Conservation (phyloP, 2,329 filamentous ascomycete species). For the Fusarium pseudograminearum region DNA sequence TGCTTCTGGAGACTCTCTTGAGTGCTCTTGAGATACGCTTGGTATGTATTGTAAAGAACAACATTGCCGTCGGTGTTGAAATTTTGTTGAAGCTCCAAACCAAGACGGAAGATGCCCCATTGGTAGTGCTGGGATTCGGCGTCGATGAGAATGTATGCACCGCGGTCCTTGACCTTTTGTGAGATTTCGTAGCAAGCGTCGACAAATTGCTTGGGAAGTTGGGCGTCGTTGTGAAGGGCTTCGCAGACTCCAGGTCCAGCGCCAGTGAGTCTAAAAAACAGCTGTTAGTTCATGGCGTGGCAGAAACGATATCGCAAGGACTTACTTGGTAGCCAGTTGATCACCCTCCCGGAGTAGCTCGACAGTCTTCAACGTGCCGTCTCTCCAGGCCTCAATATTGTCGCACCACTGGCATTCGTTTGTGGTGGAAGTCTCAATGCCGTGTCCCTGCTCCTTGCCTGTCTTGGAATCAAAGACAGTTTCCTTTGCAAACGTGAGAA, state of each 20-base stretch:
- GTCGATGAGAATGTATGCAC: conserved; percentile 59
- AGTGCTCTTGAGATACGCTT: conserved; percentile 66
- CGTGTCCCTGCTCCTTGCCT: conserved; percentile 38
- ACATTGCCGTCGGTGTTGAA: conserved; percentile 55
- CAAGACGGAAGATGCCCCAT: conserved; percentile 51
- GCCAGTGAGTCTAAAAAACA: conserved; percentile 54
- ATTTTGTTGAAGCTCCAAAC: conserved; percentile 53
- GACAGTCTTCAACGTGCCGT: conserved; percentile 50
- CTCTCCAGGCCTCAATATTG: conserved; percentile 55
- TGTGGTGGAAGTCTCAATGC: conserved; percentile 54
- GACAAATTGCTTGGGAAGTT: conserved; percentile 57
- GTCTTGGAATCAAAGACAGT: conserved; percentile 56
- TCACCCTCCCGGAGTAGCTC: conserved; percentile 52
- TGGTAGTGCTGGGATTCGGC: conserved; percentile 62
- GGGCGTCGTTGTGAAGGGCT: conserved; percentile 52
- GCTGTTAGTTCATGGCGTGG: not conserved
- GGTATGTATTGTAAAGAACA: conserved; percentile 65
- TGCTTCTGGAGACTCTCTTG: conserved; percentile 58
- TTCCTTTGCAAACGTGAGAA: conserved; percentile 65
- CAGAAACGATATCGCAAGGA: not conserved
- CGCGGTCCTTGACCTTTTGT: conserved; percentile 53
- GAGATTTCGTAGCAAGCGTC: conserved; percentile 57
- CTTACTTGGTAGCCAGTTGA: conserved; percentile 55
- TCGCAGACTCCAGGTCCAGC: conserved; percentile 56
- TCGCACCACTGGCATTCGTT: conserved; percentile 54